A percentile compares a stretch with the other conserved stretches of the same genome.
These are phyloP conservation scores for Oryza meyeriana DNA, from an alignment of 176 grass and related monocot species.

Conservation along the genomic window DNA sequence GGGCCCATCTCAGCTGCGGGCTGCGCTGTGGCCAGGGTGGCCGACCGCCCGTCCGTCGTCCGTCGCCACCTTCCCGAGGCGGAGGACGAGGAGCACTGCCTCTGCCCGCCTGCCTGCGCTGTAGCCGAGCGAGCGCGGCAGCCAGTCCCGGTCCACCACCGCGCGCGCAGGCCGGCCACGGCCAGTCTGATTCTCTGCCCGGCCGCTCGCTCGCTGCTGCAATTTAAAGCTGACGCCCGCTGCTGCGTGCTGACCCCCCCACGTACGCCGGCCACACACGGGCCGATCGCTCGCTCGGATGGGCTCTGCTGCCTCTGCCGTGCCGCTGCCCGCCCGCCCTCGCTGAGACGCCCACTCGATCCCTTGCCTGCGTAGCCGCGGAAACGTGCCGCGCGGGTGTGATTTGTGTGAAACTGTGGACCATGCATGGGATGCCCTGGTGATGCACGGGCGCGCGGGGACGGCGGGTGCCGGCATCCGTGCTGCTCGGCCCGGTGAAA, in stretches of 20 bases:
- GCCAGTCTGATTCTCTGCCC: conserved; percentile 25
- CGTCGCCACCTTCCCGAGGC: conserved; percentile 52
- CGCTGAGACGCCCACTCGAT: neutral
- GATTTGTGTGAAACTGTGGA: neutral
- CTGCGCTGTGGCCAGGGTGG: conserved; percentile 40
- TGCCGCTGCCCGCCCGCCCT: neutral
- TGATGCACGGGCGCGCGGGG: neutral
- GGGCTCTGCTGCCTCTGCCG: neutral
- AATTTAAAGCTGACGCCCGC: conserved; percentile 31
- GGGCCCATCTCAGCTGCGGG: neutral
- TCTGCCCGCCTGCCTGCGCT: conserved; percentile 3
- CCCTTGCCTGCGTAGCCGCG: neutral
- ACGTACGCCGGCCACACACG: neutral
- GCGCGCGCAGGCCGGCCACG: neutral
- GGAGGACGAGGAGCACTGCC: conserved; percentile 17
- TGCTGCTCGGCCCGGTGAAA: neutral
- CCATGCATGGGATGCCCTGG: neutral
- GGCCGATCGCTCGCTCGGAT: neutral
- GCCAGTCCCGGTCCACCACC: conserved; percentile 40
- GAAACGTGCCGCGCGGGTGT: neutral
- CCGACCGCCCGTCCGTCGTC: conserved; percentile 41
- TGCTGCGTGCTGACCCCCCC: neutral
- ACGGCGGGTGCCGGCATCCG: neutral
- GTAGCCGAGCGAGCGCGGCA: conserved; percentile 13
- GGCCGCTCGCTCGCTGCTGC: conserved; percentile 12